Conservation (phyloP, 139 green algal species). For the Gonium pectorale region DNA sequence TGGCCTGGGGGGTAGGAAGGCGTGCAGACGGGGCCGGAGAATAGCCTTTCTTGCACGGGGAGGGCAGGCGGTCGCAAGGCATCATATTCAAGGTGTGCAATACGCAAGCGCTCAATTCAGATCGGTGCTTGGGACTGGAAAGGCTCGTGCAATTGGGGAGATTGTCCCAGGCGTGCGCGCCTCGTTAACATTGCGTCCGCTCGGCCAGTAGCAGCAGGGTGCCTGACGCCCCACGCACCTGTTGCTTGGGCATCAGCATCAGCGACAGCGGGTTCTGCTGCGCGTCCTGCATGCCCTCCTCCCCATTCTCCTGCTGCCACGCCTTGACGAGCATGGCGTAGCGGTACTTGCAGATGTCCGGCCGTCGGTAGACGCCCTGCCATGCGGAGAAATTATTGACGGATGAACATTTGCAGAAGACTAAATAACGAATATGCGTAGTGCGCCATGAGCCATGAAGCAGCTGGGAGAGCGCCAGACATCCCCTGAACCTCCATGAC, state of each 20-base stretch:
- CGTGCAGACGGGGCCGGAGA: not conserved
- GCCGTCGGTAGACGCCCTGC: slow-evolving; percentile 46
- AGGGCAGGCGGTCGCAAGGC: too few relatives aligned
- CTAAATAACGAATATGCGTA: not conserved
- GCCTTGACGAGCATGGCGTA: slow-evolving; percentile 47
- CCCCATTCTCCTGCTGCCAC: slow-evolving; percentile 37
- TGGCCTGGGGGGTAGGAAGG: slow-evolving; percentile 18
- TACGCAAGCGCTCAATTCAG: too few relatives aligned
- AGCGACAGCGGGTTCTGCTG: slow-evolving; percentile 25
- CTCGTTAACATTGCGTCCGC: too few relatives aligned
- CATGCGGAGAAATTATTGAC: too few relatives aligned
- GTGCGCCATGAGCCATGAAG: too few relatives aligned
- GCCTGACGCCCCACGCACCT: not conserved
- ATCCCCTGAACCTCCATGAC: too few relatives aligned
- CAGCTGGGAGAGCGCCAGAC: too few relatives aligned
- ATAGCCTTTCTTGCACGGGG: not conserved
- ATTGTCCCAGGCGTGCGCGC: too few relatives aligned
- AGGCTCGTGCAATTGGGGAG: too few relatives aligned
- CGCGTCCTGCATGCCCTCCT: not conserved
- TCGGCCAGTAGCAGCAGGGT: too few relatives aligned
- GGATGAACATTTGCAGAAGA: not conserved
- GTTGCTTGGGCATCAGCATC: slow-evolving; percentile 36
- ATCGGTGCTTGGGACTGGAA: too few relatives aligned
- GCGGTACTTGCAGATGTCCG: slow-evolving; percentile 52
- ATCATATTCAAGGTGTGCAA: too few relatives aligned